A percentile compares a stretch with the other conserved stretches of the same genome.
Evolutionary conservation across 495 filamentous ascomycete species (phyloP).

Genomic region (Aspergillus incahuasiensis): DNA sequence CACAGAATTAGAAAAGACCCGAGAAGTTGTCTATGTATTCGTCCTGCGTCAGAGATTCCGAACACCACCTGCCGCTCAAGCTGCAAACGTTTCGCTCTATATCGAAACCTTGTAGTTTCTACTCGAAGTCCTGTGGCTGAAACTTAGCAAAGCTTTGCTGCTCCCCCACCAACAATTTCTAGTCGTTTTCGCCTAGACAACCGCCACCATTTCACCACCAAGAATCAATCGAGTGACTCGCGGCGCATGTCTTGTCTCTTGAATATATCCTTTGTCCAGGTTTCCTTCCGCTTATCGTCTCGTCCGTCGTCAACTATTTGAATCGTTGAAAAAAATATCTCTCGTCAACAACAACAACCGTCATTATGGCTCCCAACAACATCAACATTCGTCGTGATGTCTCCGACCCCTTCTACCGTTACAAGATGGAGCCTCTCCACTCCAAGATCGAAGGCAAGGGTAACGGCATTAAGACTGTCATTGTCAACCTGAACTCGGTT

Average conservation of each 20-base stretch:
- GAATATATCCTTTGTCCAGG: conserved; percentile 39
- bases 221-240: conserved; percentile 38
- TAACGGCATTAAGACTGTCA: conserved; percentile 92
- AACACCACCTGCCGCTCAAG: conserved; percentile 84
- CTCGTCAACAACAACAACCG: conserved; percentile 29
- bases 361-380: conserved; percentile 64
- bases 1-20: conserved; percentile 24
- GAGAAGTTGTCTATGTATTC: conserved; percentile 74
- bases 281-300: conserved; percentile 35
- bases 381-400: conserved; percentile 99
- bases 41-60: conserved; percentile 67
- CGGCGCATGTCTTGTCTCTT: conserved; percentile 52
- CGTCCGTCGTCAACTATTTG: conserved; percentile 8
- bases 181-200: conserved; percentile 22
- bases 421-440: conserved; percentile 98
- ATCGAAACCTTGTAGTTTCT: conserved; percentile 81
- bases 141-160: conserved; percentile 17
- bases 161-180: conserved; percentile 19
- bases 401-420: conserved; percentile 98
- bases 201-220: conserved; percentile 51
- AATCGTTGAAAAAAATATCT: conserved; percentile 16
- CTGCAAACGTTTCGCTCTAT: conserved; percentile 90
- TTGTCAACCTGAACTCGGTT: conserved; percentile 95
- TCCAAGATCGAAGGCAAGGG: conserved; percentile 99
- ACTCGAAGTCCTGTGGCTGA: conserved; percentile 86